phyloP scores from a whole-genome alignment of 345 rosid genomes.

The Carallia pectinifolia region DNA sequence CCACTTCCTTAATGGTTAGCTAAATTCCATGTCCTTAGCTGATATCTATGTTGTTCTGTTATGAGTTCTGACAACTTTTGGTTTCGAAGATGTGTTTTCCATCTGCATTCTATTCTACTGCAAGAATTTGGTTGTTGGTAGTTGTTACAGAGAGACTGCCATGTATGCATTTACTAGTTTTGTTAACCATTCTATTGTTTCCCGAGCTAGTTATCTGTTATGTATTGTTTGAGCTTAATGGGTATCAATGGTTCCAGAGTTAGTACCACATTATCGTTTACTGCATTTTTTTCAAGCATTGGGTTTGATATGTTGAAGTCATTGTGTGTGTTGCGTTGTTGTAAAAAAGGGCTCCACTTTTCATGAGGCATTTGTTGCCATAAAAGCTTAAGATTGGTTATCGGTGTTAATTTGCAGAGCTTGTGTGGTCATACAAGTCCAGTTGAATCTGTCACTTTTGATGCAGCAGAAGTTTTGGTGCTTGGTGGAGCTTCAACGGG shows the following conservation, averaged over 20 bases:
- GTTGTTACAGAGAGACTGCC: not conserved
- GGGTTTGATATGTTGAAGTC: not conserved
- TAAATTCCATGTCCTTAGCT: not conserved
- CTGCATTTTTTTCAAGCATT: not conserved
- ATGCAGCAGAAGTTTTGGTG: conserved; percentile 63
- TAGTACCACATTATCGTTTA: not conserved
- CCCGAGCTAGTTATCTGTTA: not conserved
- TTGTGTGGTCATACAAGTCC: conserved; percentile 70
- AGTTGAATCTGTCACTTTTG: conserved; percentile 61
- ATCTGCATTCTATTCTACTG: not conserved
- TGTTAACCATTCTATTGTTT: not conserved
- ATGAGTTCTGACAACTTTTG: not conserved
- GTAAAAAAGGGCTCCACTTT: not conserved
- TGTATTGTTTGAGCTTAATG: not conserved
- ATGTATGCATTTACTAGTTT: not conserved
- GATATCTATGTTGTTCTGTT: not conserved
- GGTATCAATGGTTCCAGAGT: not conserved
- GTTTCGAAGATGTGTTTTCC: not conserved
- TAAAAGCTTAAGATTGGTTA: conserved; percentile 13
- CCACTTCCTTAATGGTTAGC: conserved; percentile 77
- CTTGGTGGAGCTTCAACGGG: conserved; percentile 77
- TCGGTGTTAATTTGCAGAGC: conserved; percentile 42
- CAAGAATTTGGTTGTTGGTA: not conserved
- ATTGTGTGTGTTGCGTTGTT: not conserved
- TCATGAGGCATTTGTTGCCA: not conserved